Evolutionary conservation across 441 rosid species (phyloP), one percentile per base, ranked within the genome.

Genomic region (Erodium trifolium): DNA sequence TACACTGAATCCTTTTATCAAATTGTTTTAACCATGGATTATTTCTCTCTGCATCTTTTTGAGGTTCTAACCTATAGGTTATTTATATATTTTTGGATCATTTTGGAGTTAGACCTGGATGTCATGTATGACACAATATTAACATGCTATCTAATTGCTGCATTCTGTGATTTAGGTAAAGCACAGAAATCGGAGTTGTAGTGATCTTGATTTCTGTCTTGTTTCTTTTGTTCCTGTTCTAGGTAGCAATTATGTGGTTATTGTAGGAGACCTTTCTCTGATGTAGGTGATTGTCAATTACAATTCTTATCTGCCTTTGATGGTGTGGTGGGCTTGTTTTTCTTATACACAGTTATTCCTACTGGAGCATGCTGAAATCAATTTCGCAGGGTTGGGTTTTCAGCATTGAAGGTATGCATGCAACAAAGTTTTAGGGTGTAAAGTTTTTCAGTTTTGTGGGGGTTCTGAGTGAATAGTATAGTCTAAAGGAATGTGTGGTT

Each of bases 311-410:
- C 71, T 74, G 68, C 45, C 67, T 75, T 78, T 70, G 66, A 72
- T 77, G 73, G 81, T 78, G 79, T 80, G 78, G 83, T 70, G 76
- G 82, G 71, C 78, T 77, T 77, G 82, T 78, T 78, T 76, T 78
- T 82, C 76, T 86, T 78, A 14, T 71, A 67, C 70, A 39, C 77
- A 87, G 78, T 80, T 78, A 74, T 76, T 76, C 73, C 76, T 67
- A 39, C 23, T 77, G 91, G 80, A 85, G 88, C 86, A 67, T 68
- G 73, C 53, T 66, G 75, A 75, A 75, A 78, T 78, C 81, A 70
- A 77, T 75, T 65, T 78, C 79, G 82, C 78, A 66, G 70, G 78
- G 77, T 82, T 81, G 77, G 65, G 70, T 79, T 65, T 74, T 75
- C 73, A 71, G 70, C 77, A 67, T 70, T 63, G 74, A 81, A 81